Conservation (phyloP, 305 asterid species). For the Plantago lanceolata region DNA sequence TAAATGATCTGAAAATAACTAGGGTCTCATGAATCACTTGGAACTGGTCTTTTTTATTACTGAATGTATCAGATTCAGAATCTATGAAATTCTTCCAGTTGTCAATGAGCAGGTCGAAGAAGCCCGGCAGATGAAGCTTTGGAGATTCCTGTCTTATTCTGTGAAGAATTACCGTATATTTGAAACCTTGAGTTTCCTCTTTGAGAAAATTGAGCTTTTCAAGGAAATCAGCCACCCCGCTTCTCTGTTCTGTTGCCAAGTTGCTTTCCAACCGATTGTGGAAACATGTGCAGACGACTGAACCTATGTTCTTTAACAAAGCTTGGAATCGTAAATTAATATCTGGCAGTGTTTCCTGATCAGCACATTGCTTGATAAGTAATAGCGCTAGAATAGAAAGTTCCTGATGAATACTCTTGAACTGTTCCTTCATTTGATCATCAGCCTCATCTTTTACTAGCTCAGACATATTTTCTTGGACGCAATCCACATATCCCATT, state of each 20-base stretch:
- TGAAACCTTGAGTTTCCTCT: not conserved
- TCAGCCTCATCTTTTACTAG: not conserved
- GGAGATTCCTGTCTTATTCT: not conserved
- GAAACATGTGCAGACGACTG: not conserved
- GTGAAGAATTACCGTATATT: not conserved
- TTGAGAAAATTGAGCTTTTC: not conserved
- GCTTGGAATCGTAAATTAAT: not conserved
- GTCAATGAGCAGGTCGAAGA: not conserved
- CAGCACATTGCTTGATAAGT: not conserved
- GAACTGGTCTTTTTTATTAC: not conserved
- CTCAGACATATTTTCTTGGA: not conserved
- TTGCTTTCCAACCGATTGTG: not conserved
- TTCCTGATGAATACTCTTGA: not conserved
- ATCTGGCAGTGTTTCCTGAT: not conserved
- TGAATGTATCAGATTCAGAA: not conserved
- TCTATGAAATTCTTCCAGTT: not conserved
- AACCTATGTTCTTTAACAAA: not conserved
- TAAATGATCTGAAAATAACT: not conserved
- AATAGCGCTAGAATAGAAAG: not conserved
- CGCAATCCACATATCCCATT: not conserved
- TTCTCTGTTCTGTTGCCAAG: not conserved
- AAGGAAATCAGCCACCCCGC: not conserved
- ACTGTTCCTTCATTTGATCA: not conserved
- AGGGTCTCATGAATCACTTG: not conserved
- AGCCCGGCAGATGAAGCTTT: not conserved